phyloP scores from a whole-genome alignment of 78 protist genomes.

The Tieghemostelium lacteum region DNA sequence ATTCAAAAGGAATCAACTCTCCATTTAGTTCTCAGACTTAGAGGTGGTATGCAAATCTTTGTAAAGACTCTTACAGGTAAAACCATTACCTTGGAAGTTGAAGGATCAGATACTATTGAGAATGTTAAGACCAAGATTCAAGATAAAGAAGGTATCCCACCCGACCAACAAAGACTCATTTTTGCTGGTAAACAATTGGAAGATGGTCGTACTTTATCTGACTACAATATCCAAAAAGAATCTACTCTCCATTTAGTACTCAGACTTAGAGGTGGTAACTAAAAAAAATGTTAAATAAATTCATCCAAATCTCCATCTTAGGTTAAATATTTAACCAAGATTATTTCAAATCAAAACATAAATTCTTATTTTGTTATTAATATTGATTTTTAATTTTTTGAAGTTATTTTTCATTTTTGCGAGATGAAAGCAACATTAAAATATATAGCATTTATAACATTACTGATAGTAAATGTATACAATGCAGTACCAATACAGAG shows the following conservation, averaged over 20 bases:
- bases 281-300: no score
- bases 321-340: no score
- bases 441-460: no score
- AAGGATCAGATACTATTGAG: slow-evolving; percentile 95
- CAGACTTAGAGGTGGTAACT: slow-evolving; percentile 92
- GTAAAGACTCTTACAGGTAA: slow-evolving; percentile 98
- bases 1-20: slow-evolving; percentile 95
- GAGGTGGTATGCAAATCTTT: slow-evolving; percentile 96
- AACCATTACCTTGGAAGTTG: slow-evolving; percentile 98
- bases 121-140: slow-evolving; percentile 98
- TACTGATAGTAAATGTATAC: no score
- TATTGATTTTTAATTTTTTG: no score
- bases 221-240: slow-evolving; percentile 95
- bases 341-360: no score
- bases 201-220: slow-evolving; percentile 91
- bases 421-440: no score
- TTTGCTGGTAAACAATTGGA: slow-evolving; percentile 99
- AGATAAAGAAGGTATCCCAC: slow-evolving; percentile 99
- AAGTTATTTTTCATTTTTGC: no score
- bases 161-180: slow-evolving; percentile 99
- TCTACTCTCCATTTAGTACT: slow-evolving; percentile 91
- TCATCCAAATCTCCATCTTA: no score
- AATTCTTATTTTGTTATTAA: no score
- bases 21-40: slow-evolving; percentile 90
- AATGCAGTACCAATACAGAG: neutral